These are phyloP conservation scores for Triadica sebifera DNA, from an alignment of 345 rosid species.

Conservation along the genomic window DNA sequence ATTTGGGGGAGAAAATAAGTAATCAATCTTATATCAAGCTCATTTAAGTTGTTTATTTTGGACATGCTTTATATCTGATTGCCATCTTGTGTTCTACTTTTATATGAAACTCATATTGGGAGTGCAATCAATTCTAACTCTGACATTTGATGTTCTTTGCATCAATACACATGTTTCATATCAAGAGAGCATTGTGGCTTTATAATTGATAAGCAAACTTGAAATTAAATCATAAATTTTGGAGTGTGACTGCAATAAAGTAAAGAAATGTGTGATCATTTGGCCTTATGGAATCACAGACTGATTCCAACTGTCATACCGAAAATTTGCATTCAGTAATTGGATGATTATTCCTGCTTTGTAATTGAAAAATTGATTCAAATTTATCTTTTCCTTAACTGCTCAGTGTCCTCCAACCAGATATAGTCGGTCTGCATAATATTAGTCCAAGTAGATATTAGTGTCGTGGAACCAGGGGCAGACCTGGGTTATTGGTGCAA, in stretches of 20 bases:
- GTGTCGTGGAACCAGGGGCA: too few relatives aligned
- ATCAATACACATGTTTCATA: background rate
- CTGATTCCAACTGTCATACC: background rate
- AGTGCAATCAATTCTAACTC: background rate
- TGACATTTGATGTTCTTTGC: background rate
- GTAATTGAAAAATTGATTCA: background rate
- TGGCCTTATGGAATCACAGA: background rate
- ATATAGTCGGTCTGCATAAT: background rate
- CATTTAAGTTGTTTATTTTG: background rate
- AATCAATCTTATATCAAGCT: background rate
- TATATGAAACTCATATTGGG: background rate
- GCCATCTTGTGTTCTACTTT: background rate
- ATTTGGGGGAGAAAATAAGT: background rate
- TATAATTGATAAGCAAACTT: background rate
- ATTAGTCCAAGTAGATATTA: background rate
- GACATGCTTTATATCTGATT: background rate
- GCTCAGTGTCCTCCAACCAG: background rate
- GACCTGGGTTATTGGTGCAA: too few relatives aligned
- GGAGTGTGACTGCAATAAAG: background rate
- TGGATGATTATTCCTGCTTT: conserved; percentile 2
- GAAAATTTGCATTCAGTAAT: background rate
- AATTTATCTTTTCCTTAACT: too few relatives aligned
- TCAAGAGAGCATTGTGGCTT: too few relatives aligned
- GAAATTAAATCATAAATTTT: background rate
- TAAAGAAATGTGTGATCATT: background rate